Percentiles rank a stretch among this genome's conserved stretches.
Conservation (phyloP, 129 eudicot genomes). For the Chrysanthemum seticuspe region DNA sequence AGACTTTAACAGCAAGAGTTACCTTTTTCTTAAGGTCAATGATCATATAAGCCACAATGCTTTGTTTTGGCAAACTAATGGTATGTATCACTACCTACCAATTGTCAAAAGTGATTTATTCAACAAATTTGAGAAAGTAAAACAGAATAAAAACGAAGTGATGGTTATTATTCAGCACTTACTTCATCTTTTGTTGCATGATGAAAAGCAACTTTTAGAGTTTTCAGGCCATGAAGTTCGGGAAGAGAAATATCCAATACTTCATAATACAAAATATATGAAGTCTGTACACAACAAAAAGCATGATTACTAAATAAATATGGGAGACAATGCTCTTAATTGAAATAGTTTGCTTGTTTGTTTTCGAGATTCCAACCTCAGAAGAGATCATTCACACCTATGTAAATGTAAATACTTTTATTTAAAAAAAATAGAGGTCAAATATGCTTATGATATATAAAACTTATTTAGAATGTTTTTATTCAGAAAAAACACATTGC, state of each 20-base stretch:
- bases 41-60: conserved; percentile 79
- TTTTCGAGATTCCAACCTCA: too few species aligned
- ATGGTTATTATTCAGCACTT: conserved; percentile 21
- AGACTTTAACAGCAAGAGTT: too few species aligned
- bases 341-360: too few species aligned
- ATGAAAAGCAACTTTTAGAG: conserved; percentile 79
- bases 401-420: too few species aligned
- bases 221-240: conserved; percentile 77
- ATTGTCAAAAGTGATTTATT: not conserved
- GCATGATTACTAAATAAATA: conserved; percentile 3
- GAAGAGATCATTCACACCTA: too few species aligned
- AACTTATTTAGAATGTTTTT: too few species aligned
- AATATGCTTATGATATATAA: too few species aligned
- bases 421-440: too few species aligned
- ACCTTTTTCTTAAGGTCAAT: conserved; percentile 56
- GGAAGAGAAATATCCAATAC: conserved; percentile 84
- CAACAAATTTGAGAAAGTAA: not conserved
- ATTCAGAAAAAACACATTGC: too few species aligned
- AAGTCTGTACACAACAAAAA: conserved; percentile 37
- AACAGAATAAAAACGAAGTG: not conserved
- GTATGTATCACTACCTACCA: conserved; percentile 64
- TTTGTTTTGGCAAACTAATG: conserved; percentile 74
- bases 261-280: conserved; percentile 83
- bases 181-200: conserved; percentile 78
- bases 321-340: not conserved